A percentile compares a stretch with the other conserved stretches of the same genome.
These are phyloP conservation scores for Phialocephala subalpina DNA, from an alignment of 2,329 filamentous ascomycete genomes.

Conservation along the genomic window DNA sequence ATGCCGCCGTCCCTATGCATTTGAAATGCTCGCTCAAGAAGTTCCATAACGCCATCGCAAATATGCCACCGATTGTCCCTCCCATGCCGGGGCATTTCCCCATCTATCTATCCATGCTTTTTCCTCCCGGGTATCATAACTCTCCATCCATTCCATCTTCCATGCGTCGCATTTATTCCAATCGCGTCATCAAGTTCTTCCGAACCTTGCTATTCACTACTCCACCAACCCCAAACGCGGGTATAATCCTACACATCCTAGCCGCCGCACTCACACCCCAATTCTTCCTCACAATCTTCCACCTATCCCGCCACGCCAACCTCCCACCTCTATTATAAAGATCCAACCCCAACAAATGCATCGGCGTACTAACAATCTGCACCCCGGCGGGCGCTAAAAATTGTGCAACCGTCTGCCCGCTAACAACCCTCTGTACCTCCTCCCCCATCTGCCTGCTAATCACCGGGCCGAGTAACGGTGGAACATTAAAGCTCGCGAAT, in stretches of 20 bases:
- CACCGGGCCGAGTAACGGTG: conserved; percentile 76
- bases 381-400: conserved; percentile 81
- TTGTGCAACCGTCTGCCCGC: conserved; percentile 73
- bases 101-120: neutral
- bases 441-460: conserved; percentile 64
- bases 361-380: conserved; percentile 81
- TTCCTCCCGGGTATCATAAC: neutral
- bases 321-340: conserved; percentile 75
- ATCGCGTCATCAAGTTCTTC: conserved; percentile 62
- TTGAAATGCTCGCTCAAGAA: neutral
- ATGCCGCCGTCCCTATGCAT: neutral
- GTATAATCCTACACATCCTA: conserved; percentile 83
- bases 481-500: conserved; percentile 91
- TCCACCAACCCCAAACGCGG: conserved; percentile 88
- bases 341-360: conserved; percentile 87
- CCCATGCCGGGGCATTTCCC: neutral
- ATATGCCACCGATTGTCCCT: neutral
- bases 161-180: conserved; percentile 26
- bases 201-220: conserved; percentile 83
- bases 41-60: neutral
- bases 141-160: neutral
- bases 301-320: conserved; percentile 64
- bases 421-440: conserved; percentile 58
- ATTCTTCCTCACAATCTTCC: conserved; percentile 72
- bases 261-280: conserved; percentile 79